A percentile compares a stretch with the other conserved stretches of the same genome.
phyloP scores from a whole-genome alignment of 2,329 filamentous ascomycete species.

The Fusarium humuli region DNA sequence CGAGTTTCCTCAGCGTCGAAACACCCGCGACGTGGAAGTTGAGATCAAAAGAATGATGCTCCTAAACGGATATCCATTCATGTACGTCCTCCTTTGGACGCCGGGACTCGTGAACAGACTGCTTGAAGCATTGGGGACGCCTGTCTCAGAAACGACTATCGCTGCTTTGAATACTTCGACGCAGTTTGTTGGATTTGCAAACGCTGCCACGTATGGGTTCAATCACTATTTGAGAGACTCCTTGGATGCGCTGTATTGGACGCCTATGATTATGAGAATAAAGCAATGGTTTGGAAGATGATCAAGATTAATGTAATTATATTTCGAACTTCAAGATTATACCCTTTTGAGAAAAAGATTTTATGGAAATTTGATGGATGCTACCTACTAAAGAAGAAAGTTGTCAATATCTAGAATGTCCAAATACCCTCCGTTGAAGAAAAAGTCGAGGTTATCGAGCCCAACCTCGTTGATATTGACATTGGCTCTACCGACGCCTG shows the following conservation, averaged over 20 bases:
- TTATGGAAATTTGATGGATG: background rate
- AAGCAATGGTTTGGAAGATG: slow-evolving; percentile 22
- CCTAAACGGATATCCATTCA: slow-evolving; percentile 41
- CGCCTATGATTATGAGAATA: slow-evolving; percentile 26
- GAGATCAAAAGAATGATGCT: slow-evolving; percentile 45
- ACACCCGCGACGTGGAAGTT: slow-evolving; percentile 26
- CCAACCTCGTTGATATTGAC: slow-evolving; percentile 4
- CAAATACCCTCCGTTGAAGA: slow-evolving; percentile 30
- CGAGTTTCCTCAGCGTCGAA: slow-evolving; percentile 41
- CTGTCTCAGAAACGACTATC: slow-evolving; percentile 18
- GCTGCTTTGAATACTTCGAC: slow-evolving; percentile 38
- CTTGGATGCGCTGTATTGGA: slow-evolving; percentile 29
- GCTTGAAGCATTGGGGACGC: slow-evolving; percentile 33
- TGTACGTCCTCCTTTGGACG: slow-evolving; percentile 43
- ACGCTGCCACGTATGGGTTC: slow-evolving; percentile 42
- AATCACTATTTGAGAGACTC: slow-evolving; percentile 43
- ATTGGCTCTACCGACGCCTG: background rate
- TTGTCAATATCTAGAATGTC: slow-evolving; percentile 24
- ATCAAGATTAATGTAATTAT: background rate
- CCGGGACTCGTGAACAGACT: slow-evolving; percentile 41
- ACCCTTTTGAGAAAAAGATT: background rate
- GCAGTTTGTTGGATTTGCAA: slow-evolving; percentile 41
- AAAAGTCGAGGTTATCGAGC: slow-evolving; percentile 26
- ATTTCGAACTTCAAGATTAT: background rate
- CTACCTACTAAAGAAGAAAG: slow-evolving; percentile 2